Percentiles rank a stretch among this genome's conserved stretches.
Evolutionary conservation across 805 yeast genomes (phyloP).

Genomic region (Komagataella pastoris): DNA sequence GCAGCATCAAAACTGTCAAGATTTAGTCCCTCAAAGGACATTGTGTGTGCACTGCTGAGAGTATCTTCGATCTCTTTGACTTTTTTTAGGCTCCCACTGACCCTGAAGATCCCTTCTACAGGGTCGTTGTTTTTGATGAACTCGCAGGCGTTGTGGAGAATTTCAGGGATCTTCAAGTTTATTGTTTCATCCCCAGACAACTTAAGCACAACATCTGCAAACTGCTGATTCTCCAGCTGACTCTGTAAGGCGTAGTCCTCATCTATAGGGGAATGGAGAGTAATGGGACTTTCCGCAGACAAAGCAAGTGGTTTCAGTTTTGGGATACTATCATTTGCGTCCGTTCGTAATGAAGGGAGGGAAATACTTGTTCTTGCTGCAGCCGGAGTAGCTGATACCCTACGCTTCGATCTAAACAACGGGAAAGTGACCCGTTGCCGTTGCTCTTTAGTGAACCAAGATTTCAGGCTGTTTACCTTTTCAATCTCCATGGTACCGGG

Average conservation of each 20-base stretch:
- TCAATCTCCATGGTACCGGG: background rate
- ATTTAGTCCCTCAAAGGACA: conserved; percentile 1
- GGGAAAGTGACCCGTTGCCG: background rate
- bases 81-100: conserved; percentile 21
- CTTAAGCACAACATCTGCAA: background rate
- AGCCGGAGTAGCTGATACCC: background rate
- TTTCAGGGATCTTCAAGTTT: conserved; percentile 13
- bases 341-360: background rate
- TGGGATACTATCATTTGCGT: background rate
- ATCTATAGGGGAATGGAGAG: background rate
- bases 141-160: conserved; percentile 18
- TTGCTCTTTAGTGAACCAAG: background rate
- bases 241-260: background rate
- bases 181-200: background rate
- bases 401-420: background rate
- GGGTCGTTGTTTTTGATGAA: conserved; percentile 11
- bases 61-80: conserved; percentile 15
- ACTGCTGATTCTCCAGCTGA: background rate
- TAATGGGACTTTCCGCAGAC: background rate
- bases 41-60: conserved; percentile 7
- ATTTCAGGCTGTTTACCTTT: background rate
- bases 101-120: conserved; percentile 22
- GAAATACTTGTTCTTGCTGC: background rate
- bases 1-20: conserved; percentile 20
- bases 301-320: background rate